Percentiles rank a stretch among this genome's conserved stretches.
Conservation (phyloP, 805 yeast species). For the Starmerella powellii region DNA sequence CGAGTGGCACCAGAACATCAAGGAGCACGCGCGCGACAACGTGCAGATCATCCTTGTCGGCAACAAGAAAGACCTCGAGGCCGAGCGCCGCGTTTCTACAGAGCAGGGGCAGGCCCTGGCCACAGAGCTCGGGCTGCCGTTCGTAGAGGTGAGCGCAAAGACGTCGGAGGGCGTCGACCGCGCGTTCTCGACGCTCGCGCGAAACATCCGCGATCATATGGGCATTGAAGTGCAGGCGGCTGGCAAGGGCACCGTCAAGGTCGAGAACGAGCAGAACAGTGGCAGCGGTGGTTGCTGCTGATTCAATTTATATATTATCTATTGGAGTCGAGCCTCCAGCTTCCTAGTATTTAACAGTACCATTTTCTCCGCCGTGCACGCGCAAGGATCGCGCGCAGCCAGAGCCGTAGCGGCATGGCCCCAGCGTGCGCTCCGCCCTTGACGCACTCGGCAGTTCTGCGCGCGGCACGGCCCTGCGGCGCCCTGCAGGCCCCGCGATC, state of each 20-base stretch:
- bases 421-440: too few species aligned
- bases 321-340: not conserved
- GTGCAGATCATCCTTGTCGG: conserved; percentile 92
- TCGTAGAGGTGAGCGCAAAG: conserved; percentile 94
- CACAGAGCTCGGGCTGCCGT: conserved; percentile 72
- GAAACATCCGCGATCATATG: conserved; percentile 70
- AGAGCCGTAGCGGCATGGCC: not conserved
- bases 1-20: conserved; percentile 91
- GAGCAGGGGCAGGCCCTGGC: conserved; percentile 91
- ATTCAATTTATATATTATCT: not conserved
- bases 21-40: conserved; percentile 92
- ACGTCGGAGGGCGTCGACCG: conserved; percentile 84
- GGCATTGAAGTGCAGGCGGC: conserved; percentile 32
- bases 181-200: conserved; percentile 79
- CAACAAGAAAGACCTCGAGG: conserved; percentile 86
- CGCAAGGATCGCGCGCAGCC: not conserved
- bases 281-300: conserved; percentile 25
- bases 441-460: too few species aligned
- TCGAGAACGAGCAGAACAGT: conserved; percentile 21
- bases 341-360: too few species aligned
- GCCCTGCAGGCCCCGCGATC: too few species aligned
- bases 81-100: conserved; percentile 69
- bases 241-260: conserved; percentile 25
- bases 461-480: too few species aligned
- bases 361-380: too few species aligned